Evolutionary conservation across 2,329 filamentous ascomycete genomes (phyloP).

Genomic region (Cladophialophora chaetospira): DNA sequence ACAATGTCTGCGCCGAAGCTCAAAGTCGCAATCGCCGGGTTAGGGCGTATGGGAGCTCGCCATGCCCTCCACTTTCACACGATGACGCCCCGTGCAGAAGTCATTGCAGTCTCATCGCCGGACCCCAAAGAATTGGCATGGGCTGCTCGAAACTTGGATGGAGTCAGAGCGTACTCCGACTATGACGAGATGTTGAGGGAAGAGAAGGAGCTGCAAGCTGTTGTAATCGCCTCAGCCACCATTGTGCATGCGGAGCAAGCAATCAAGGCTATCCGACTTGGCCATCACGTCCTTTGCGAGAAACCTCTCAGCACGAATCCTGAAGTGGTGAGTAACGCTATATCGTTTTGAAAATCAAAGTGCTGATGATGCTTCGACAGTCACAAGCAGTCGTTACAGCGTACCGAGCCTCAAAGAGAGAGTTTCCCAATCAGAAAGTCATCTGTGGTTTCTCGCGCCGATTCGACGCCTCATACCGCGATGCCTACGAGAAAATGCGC

Average conservation of each 20-base stretch:
- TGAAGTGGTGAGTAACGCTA: slow-evolving; percentile 53
- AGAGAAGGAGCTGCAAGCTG: slow-evolving; percentile 54
- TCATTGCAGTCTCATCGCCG: slow-evolving; percentile 53
- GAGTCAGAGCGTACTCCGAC: slow-evolving; percentile 55
- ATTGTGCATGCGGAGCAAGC: slow-evolving; percentile 60
- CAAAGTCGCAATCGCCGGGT: slow-evolving; percentile 51
- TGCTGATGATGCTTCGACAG: slow-evolving; percentile 38
- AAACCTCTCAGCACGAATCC: slow-evolving; percentile 58
- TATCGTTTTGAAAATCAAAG: neutral
- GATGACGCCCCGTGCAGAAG: slow-evolving; percentile 50
- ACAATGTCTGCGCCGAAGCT: slow-evolving; percentile 37
- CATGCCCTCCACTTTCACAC: slow-evolving; percentile 54
- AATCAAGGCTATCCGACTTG: slow-evolving; percentile 58
- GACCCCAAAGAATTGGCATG: slow-evolving; percentile 51
- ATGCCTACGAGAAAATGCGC: slow-evolving; percentile 57
- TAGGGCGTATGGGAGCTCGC: slow-evolving; percentile 53
- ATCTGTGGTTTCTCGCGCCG: slow-evolving; percentile 68
- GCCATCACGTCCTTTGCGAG: slow-evolving; percentile 61
- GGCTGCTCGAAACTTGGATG: slow-evolving; percentile 54
- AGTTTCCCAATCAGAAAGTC: slow-evolving; percentile 63
- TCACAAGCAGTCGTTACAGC: slow-evolving; percentile 63
- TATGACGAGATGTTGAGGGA: slow-evolving; percentile 62
- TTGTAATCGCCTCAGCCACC: slow-evolving; percentile 58
- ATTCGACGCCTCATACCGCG: slow-evolving; percentile 67
- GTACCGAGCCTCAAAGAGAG: slow-evolving; percentile 42